These are phyloP conservation scores for Pythium pyrilobum DNA, from an alignment of 352 stramenopile genomes.

Conservation along the genomic window DNA sequence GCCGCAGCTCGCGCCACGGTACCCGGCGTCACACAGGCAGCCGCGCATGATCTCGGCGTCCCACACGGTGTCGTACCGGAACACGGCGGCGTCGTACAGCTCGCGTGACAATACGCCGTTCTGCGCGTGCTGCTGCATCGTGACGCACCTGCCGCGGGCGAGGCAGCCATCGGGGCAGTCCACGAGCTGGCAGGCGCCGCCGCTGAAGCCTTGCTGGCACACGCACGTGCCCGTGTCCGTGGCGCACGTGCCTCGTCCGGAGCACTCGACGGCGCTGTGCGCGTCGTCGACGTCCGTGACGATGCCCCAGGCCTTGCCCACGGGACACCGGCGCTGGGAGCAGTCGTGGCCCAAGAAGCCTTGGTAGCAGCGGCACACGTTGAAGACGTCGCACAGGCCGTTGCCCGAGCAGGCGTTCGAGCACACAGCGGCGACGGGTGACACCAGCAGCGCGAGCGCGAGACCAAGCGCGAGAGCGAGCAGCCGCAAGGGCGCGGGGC, in stretches of 20 bases:
- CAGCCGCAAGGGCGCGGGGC: too few relatives aligned
- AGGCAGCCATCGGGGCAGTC: constrained; percentile 50
- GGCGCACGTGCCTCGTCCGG: constrained; percentile 66
- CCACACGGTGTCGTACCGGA: constrained; percentile 54
- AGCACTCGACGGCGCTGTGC: constrained; percentile 46
- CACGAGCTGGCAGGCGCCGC: constrained; percentile 54
- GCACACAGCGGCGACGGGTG: constrained; percentile 26
- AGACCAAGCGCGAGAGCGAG: background rate
- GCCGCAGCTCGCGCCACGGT: constrained; percentile 38
- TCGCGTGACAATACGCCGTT: constrained; percentile 44
- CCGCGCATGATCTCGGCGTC: constrained; percentile 73
- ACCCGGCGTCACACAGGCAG: constrained; percentile 71
- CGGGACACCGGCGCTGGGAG: constrained; percentile 40
- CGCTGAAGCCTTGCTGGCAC: constrained; percentile 81
- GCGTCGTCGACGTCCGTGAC: constrained; percentile 38
- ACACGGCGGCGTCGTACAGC: constrained; percentile 37
- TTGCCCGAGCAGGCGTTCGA: constrained; percentile 51
- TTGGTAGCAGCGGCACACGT: constrained; percentile 49
- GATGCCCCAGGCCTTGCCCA: constrained; percentile 48
- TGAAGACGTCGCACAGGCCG: constrained; percentile 47
- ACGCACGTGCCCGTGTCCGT: constrained; percentile 56
- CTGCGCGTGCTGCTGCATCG: constrained; percentile 53
- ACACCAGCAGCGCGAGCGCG: background rate
- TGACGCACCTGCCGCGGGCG: constrained; percentile 54
- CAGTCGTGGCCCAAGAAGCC: constrained; percentile 66